Percentiles rank a stretch among this genome's conserved stretches.
Evolutionary conservation across 2,329 filamentous ascomycete species (phyloP).

Genomic region (Botrytis pseudocinerea): DNA sequence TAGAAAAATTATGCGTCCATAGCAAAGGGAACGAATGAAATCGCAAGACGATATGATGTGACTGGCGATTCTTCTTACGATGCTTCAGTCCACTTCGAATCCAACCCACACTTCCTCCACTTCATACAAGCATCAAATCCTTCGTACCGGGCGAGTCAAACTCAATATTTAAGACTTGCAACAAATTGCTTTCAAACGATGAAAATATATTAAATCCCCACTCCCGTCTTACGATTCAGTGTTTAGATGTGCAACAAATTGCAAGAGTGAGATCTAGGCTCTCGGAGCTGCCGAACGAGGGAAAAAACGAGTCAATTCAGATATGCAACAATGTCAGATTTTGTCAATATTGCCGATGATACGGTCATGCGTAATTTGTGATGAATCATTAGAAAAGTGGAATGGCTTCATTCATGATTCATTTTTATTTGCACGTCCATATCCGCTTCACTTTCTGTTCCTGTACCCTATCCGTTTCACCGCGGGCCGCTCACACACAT

Average conservation of each 20-base stretch:
- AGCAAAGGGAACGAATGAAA: not conserved
- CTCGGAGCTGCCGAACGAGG: not conserved
- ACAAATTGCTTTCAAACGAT: not conserved
- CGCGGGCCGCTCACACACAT: not conserved
- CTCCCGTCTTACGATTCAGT: not conserved
- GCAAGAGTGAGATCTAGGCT: not conserved
- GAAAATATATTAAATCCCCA: constrained; percentile 4
- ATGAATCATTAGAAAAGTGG: constrained; percentile 3
- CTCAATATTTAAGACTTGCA: not conserved
- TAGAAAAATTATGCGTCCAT: not conserved
- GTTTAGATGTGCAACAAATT: not conserved
- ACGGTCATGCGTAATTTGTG: not conserved
- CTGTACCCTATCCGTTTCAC: not conserved
- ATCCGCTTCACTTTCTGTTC: not conserved
- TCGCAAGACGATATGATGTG: not conserved
- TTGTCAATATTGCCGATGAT: not conserved
- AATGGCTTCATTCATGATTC: not conserved
- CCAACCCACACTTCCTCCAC: not conserved
- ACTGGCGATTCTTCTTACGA: not conserved
- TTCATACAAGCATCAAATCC: not conserved
- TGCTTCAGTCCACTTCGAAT: not conserved
- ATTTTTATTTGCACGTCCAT: not conserved
- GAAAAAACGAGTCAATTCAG: not conserved
- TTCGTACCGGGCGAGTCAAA: not conserved
- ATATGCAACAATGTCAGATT: not conserved